Conservation (phyloP, 1,284 basidiomycete genomes). For the Agroathelia rolfsii region DNA sequence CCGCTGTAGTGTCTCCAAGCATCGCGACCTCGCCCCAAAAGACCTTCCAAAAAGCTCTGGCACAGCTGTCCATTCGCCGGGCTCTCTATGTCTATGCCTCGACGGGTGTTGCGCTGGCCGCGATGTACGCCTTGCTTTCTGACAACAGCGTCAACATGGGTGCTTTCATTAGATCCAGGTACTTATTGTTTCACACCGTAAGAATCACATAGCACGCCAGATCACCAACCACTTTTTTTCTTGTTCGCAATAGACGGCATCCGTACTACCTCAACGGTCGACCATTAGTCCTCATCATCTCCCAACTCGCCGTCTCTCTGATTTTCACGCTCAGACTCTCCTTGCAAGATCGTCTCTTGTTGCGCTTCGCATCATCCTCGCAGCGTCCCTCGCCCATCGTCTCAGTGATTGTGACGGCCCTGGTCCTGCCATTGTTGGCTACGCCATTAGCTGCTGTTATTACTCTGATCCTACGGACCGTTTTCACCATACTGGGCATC, state of each 20-base stretch:
- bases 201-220: too few relatives aligned
- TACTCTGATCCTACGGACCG: slow-evolving; percentile 26
- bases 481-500: slow-evolving; percentile 31
- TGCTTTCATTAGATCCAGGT: slow-evolving; percentile 60
- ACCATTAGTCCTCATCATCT: slow-evolving; percentile 44
- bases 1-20: slow-evolving; percentile 32
- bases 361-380: slow-evolving; percentile 24
- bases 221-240: neutral
- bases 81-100: slow-evolving; percentile 32
- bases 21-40: slow-evolving; percentile 41
- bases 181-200: slow-evolving; percentile 14
- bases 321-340: slow-evolving; percentile 43
- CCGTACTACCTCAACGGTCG: slow-evolving; percentile 61
- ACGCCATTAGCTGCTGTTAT: slow-evolving; percentile 13
- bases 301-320: slow-evolving; percentile 37
- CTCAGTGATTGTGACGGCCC: too few relatives aligned
- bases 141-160: slow-evolving; percentile 26
- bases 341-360: slow-evolving; percentile 47
- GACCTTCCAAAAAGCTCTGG: slow-evolving; percentile 33
- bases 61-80: slow-evolving; percentile 34
- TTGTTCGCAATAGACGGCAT: slow-evolving; percentile 41
- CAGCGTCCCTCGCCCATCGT: slow-evolving; percentile 5
- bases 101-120: slow-evolving; percentile 32
- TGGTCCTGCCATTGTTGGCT: too few relatives aligned
- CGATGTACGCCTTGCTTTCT: slow-evolving; percentile 30